Percentiles rank a stretch among this genome's conserved stretches.
Conservation (phyloP, 306 rosid species). For the Glycyrrhiza uralensis region DNA sequence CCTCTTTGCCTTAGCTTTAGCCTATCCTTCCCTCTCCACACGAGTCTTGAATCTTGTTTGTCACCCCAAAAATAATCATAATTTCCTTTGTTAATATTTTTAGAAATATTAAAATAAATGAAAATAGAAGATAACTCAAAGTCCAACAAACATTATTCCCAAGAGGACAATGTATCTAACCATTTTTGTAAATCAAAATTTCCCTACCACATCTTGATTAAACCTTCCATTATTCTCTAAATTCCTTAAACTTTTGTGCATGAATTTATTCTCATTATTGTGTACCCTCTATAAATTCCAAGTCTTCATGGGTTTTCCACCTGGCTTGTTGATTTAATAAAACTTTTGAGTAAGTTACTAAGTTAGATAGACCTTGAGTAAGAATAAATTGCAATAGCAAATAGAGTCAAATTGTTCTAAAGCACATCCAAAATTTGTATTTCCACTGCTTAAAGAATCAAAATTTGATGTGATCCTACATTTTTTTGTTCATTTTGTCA, state of each 20-base stretch:
- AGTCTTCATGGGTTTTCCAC: background rate
- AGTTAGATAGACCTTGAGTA: background rate
- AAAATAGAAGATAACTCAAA: background rate
- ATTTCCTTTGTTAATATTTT: background rate
- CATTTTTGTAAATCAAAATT: background rate
- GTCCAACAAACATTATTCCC: background rate
- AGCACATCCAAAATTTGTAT: background rate
- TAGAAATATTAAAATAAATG: background rate
- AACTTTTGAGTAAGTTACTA: too few species aligned
- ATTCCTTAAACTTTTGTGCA: background rate
- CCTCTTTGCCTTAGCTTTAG: background rate
- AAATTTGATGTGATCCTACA: background rate
- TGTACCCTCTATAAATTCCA: background rate
- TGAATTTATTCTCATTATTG: background rate
- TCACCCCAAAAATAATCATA: background rate
- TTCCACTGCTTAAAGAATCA: background rate
- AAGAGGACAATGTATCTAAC: background rate
- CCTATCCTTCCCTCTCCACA: background rate
- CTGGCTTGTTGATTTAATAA: background rate
- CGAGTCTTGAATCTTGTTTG: background rate
- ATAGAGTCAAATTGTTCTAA: slow-evolving; percentile 9
- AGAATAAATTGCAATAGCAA: background rate
- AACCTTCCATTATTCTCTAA: background rate
- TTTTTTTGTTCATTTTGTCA: background rate
- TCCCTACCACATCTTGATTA: background rate